Evolutionary conservation across 1,139 yeast genomes (phyloP).

Genomic region (Kodamaea alishanica): DNA sequence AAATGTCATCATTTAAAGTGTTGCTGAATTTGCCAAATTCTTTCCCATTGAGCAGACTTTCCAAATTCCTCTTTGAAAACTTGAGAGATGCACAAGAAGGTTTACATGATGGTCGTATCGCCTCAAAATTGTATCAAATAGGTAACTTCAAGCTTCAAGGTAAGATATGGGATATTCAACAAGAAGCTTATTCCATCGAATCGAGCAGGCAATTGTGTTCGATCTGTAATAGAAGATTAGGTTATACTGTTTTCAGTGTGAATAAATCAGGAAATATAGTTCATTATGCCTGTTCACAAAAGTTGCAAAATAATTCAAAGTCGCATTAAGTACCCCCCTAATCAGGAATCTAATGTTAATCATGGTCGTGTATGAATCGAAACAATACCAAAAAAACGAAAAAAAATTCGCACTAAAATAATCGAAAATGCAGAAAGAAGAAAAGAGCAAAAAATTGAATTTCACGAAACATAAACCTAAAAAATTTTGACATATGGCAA

Average conservation of each 20-base stretch:
- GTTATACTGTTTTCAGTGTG: conserved; percentile 58
- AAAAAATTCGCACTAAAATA: not conserved
- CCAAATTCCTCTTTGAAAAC: conserved; percentile 45
- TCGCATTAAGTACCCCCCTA: not conserved
- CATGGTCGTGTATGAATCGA: not conserved
- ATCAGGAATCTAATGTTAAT: conserved; percentile 1
- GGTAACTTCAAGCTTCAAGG: conserved; percentile 33
- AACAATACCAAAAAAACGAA: not conserved
- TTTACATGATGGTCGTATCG: conserved; percentile 26
- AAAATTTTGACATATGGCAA: not conserved
- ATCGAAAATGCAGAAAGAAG: not conserved
- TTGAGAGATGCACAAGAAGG: conserved; percentile 31
- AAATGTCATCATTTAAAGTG: conserved; percentile 50
- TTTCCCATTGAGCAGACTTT: conserved; percentile 44
- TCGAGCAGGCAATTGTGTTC: conserved; percentile 46
- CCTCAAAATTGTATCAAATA: conserved; percentile 35
- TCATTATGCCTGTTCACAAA: conserved; percentile 61
- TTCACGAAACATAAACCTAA: not conserved
- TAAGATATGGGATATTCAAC: conserved; percentile 35
- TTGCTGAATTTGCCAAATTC: conserved; percentile 50
- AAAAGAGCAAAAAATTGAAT: conserved; percentile 1
- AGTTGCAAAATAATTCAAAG: not conserved
- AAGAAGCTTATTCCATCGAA: conserved; percentile 34
- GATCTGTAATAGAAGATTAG: conserved; percentile 59
- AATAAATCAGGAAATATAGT: conserved; percentile 51